A percentile compares a stretch with the other conserved stretches of the same genome.
Conservation (phyloP, 2,329 filamentous ascomycete genomes). For the Penicillium digitatum region DNA sequence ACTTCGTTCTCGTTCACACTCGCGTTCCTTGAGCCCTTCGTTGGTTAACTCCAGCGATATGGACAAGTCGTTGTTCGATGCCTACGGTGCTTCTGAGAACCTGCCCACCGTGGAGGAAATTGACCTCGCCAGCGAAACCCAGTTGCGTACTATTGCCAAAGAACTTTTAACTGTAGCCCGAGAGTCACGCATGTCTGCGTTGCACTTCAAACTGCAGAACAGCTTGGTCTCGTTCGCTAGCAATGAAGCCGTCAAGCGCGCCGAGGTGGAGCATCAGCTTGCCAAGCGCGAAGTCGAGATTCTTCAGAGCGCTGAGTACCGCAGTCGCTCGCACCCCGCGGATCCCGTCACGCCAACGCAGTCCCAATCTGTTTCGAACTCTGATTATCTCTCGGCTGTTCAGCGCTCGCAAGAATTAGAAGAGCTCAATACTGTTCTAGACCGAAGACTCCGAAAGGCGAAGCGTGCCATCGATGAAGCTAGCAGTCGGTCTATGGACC, state of each 20-base stretch:
- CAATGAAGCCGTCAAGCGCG: constrained; percentile 77
- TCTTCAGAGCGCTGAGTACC: constrained; percentile 68
- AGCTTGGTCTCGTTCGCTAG: constrained; percentile 80
- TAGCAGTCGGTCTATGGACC: constrained; percentile 64
- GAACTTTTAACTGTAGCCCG: constrained; percentile 53
- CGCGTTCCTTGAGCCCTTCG: constrained; percentile 28
- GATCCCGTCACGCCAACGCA: constrained; percentile 34
- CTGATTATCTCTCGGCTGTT: constrained; percentile 59
- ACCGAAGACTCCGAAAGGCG: constrained; percentile 64
- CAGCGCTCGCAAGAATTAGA: constrained; percentile 62
- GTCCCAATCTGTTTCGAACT: constrained; percentile 36
- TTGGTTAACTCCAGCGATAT: constrained; percentile 49
- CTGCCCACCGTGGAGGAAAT: constrained; percentile 51
- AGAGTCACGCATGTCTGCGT: constrained; percentile 74
- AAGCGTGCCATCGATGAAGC: constrained; percentile 76
- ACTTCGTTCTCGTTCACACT: constrained; percentile 42
- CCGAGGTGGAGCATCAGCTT: constrained; percentile 88
- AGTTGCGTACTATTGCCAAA: constrained; percentile 54
- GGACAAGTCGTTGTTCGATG: constrained; percentile 41
- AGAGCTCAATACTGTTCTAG: constrained; percentile 61
- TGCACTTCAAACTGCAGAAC: constrained; percentile 87
- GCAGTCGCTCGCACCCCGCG: constrained; percentile 58
- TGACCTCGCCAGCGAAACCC: constrained; percentile 48
- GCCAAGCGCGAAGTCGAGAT: constrained; percentile 83
- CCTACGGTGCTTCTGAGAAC: constrained; percentile 43